Percentiles rank a stretch among this genome's conserved stretches.
These are phyloP conservation scores for Coemansia sp. DNA, from an alignment of 192 early-diverging fungal species.

Conservation along the genomic window DNA sequence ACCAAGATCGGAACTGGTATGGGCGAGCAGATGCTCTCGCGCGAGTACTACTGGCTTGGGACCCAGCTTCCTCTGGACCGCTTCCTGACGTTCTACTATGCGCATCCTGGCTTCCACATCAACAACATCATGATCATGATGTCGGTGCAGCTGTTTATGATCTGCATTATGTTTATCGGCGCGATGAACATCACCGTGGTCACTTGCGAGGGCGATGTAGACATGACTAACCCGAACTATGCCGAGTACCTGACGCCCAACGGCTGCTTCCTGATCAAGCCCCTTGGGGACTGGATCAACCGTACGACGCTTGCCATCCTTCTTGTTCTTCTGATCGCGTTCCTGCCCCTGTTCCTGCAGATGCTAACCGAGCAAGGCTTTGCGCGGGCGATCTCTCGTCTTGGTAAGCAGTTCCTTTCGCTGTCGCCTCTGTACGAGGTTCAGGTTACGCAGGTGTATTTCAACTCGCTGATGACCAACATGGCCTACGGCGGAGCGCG, in stretches of 20 bases:
- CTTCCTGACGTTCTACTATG: slow-evolving; percentile 86
- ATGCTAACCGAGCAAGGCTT: slow-evolving; percentile 84
- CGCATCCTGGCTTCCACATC: slow-evolving; percentile 87
- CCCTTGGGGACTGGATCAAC: slow-evolving; percentile 79
- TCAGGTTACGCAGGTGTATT: slow-evolving; percentile 83
- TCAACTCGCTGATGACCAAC: slow-evolving; percentile 77
- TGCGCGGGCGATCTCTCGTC: slow-evolving; percentile 63
- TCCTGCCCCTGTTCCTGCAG: slow-evolving; percentile 80
- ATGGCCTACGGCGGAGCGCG: slow-evolving; percentile 77
- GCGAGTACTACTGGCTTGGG: slow-evolving; percentile 89
- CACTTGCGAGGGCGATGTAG: slow-evolving; percentile 62
- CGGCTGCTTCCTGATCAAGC: slow-evolving; percentile 71
- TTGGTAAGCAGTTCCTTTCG: slow-evolving; percentile 79
- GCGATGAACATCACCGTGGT: slow-evolving; percentile 64
- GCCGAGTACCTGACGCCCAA: slow-evolving; percentile 50
- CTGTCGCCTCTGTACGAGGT: slow-evolving; percentile 83
- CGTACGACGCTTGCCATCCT: slow-evolving; percentile 79
- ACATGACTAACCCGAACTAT: slow-evolving; percentile 57
- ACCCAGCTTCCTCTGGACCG: slow-evolving; percentile 81
- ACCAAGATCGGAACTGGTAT: slow-evolving; percentile 91
- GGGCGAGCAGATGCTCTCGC: slow-evolving; percentile 92
- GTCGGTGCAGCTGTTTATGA: slow-evolving; percentile 78
- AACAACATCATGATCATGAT: slow-evolving; percentile 88
- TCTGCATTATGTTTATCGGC: slow-evolving; percentile 74
- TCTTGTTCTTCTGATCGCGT: slow-evolving; percentile 77